These are phyloP conservation scores for Aspergillus proliferans DNA, from an alignment of 2,329 filamentous ascomycete species.

Conservation along the genomic window DNA sequence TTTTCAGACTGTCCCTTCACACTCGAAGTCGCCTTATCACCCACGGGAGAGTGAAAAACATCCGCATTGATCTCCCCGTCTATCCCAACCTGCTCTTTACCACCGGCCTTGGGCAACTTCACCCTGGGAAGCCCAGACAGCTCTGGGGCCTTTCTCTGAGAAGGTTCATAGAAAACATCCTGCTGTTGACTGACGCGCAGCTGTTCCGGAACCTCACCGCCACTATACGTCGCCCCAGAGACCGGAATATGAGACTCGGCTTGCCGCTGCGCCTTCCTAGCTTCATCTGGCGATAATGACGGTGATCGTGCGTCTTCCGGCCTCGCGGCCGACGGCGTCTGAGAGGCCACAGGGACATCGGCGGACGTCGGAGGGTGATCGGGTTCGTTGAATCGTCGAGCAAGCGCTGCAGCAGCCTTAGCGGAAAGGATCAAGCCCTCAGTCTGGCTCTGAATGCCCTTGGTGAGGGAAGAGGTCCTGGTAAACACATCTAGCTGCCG, in stretches of 20 bases:
- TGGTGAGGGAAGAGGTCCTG: constrained; percentile 59
- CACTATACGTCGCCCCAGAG: constrained; percentile 39
- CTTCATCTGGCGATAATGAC: constrained; percentile 36
- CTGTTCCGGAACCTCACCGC: constrained; percentile 18
- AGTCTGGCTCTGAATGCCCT: constrained; percentile 56
- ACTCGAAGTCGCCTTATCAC: constrained; percentile 18
- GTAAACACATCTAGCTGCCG: constrained; percentile 59
- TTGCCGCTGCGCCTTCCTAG: constrained; percentile 42
- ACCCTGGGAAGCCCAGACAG: constrained; percentile 49
- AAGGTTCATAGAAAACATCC: constrained; percentile 53
- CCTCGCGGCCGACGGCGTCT: constrained; percentile 19
- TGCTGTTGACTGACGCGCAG: constrained; percentile 48
- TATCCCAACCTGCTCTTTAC: constrained; percentile 40
- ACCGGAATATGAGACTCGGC: constrained; percentile 50
- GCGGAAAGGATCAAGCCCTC: constrained; percentile 57
- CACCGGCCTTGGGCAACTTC: constrained; percentile 50
- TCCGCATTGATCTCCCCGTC: constrained; percentile 49
- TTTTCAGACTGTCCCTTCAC: constrained; percentile 36
- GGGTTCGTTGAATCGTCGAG: constrained; percentile 52
- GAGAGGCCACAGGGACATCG: constrained; percentile 11
- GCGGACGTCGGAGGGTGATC: constrained; percentile 18
- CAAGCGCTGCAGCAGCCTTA: constrained; percentile 55
- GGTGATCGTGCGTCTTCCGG: constrained; percentile 18
- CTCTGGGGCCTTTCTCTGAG: constrained; percentile 41
- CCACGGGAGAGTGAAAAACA: constrained; percentile 43